These are phyloP conservation scores for Serpula lacrymans DNA, from an alignment of 768 basidiomycete species.

Conservation along the genomic window DNA sequence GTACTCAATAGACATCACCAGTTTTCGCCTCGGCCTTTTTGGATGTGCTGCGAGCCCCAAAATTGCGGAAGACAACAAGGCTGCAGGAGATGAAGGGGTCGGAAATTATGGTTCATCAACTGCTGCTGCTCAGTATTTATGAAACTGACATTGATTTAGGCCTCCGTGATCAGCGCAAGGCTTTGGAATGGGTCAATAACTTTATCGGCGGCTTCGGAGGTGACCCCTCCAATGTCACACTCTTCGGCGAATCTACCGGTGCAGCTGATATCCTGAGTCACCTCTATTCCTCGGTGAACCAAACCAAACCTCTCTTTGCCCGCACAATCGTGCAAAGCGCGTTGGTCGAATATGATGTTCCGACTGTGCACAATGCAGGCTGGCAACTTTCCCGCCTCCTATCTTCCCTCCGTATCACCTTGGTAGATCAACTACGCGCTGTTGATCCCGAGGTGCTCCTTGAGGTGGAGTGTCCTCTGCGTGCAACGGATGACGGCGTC, in stretches of 20 bases:
- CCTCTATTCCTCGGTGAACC: slow-evolving; percentile 62
- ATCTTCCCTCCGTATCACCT: slow-evolving; percentile 49
- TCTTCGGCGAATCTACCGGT: slow-evolving; percentile 40
- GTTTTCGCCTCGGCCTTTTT: slow-evolving; percentile 74
- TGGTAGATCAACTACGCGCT: slow-evolving; percentile 60
- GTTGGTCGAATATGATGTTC: slow-evolving; percentile 58
- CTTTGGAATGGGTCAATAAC: slow-evolving; percentile 60
- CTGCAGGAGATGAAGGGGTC: slow-evolving; percentile 63
- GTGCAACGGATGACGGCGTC: slow-evolving; percentile 64
- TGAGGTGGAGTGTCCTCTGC: slow-evolving; percentile 44
- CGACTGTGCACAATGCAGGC: slow-evolving; percentile 56
- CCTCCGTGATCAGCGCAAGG: slow-evolving; percentile 60
- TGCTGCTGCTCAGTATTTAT: slow-evolving; percentile 1
- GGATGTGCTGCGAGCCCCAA: slow-evolving; percentile 70
- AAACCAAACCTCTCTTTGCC: slow-evolving; percentile 57
- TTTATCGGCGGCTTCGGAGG: slow-evolving; percentile 66
- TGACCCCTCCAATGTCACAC: slow-evolving; percentile 47
- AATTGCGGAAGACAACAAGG: slow-evolving; percentile 64
- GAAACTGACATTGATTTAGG: slow-evolving; percentile 40
- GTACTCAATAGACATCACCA: slow-evolving; percentile 20
- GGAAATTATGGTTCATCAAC: slow-evolving; percentile 68
- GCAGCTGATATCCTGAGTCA: slow-evolving; percentile 58
- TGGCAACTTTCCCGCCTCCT: slow-evolving; percentile 66
- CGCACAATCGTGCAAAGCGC: slow-evolving; percentile 77
- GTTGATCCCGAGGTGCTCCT: slow-evolving; percentile 56